Percentiles rank a stretch among this genome's conserved stretches.
phyloP scores from a whole-genome alignment of 1,284 basidiomycete genomes.

The Cutaneotrichosporon cavernicola region DNA sequence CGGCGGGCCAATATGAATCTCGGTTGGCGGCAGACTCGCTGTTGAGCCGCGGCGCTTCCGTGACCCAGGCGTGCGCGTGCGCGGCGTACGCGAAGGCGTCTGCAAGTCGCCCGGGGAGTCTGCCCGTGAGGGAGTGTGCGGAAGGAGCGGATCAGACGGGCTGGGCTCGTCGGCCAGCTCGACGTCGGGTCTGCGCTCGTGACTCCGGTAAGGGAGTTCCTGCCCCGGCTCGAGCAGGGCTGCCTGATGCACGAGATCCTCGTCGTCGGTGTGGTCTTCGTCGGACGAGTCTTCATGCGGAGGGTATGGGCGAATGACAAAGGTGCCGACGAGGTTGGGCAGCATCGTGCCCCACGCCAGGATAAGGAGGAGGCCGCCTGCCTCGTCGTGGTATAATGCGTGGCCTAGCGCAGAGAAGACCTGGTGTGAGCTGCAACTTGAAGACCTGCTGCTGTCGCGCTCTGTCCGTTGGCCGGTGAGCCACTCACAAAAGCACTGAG shows the following conservation, averaged over 20 bases:
- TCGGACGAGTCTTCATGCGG: slow-evolving; percentile 30
- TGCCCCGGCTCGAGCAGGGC: slow-evolving; percentile 11
- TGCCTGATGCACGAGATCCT: slow-evolving; percentile 19
- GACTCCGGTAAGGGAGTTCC: neutral
- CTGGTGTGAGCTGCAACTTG: slow-evolving; percentile 17
- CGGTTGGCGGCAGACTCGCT: slow-evolving; percentile 30
- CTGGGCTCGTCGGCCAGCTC: slow-evolving; percentile 5
- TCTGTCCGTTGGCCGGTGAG: no score
- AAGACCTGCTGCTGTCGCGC: neutral
- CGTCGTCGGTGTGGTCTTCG: slow-evolving; percentile 24
- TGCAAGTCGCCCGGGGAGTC: neutral
- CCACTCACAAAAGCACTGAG: slow-evolving; percentile 65
- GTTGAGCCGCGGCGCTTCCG: slow-evolving; percentile 26
- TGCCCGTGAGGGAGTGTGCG: neutral
- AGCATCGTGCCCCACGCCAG: slow-evolving; percentile 68
- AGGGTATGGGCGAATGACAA: slow-evolving; percentile 64
- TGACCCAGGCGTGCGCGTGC: neutral
- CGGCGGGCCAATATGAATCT: slow-evolving; percentile 31
- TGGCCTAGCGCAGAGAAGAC: slow-evolving; percentile 69
- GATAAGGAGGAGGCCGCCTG: slow-evolving; percentile 66
- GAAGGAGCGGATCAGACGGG: neutral
- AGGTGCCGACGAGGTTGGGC: slow-evolving; percentile 67
- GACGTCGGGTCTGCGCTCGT: neutral
- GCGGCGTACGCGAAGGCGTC: neutral
- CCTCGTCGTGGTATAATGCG: slow-evolving; percentile 66